Percentiles rank a stretch among this genome's conserved stretches.
phyloP scores from a whole-genome alignment of 345 rosid genomes.

The Dipteronia dyeriana region DNA sequence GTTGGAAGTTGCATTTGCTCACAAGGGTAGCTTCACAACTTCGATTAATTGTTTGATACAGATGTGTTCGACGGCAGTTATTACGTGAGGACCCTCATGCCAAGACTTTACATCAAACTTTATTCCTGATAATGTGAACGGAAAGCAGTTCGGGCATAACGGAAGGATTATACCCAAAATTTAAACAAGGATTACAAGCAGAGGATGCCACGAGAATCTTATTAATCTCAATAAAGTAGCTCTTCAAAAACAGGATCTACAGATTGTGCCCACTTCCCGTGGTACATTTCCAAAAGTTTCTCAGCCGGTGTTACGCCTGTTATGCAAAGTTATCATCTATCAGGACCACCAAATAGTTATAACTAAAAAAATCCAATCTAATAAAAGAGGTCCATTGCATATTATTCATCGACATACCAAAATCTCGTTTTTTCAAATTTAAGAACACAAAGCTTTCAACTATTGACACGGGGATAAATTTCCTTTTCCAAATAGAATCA shows the following conservation, averaged over 20 bases:
- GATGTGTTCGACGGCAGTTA: slow-evolving; percentile 3
- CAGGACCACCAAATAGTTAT: background rate
- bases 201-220: slow-evolving; percentile 18
- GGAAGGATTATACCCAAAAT: slow-evolving; percentile 19
- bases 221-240: slow-evolving; percentile 51
- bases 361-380: background rate
- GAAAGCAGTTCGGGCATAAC: slow-evolving; percentile 1
- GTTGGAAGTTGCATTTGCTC: background rate
- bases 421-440: background rate
- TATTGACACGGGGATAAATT: background rate
- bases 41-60: background rate
- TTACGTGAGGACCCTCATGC: slow-evolving; percentile 20
- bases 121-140: slow-evolving; percentile 19
- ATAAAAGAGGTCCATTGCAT: background rate
- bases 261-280: slow-evolving; percentile 79
- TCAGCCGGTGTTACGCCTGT: slow-evolving; percentile 90
- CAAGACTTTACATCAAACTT: slow-evolving; percentile 16
- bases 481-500: background rate
- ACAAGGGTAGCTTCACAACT: background rate
- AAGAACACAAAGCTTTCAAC: background rate
- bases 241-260: slow-evolving; percentile 86
- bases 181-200: background rate
- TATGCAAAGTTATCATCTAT: slow-evolving; percentile 7
- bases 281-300: slow-evolving; percentile 76
- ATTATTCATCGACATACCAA: background rate